Evolutionary conservation across 2,329 filamentous ascomycete species (phyloP), one percentile per base, ranked within the genome.

Genomic region (Phyllosticta citribraziliensis): DNA sequence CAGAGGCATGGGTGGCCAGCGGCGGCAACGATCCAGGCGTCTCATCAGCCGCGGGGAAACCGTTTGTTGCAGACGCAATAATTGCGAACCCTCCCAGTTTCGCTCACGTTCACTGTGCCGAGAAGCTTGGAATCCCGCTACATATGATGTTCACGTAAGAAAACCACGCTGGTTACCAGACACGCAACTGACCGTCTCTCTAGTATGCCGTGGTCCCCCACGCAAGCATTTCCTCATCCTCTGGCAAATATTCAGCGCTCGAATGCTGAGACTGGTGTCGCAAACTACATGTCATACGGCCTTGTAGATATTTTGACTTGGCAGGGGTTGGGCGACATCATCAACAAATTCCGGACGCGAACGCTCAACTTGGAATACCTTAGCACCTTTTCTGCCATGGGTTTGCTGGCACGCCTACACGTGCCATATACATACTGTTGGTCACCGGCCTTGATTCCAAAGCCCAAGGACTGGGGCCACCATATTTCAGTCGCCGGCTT

Each of bases 261-360:
- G 0, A 90, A 91, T 66, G 87, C 88, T 1, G 89, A 94, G 67
- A 80, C 84, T 5, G 83, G 83, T n/a, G 81, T 90, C 62, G 88
- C 89, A 0, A 96, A 94, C 67, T 93, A 89, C 69, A 80, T 95
- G 61, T 89, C 88, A 0, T 96, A 96, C 68, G 85, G 87, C 0
- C 78, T 96, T 20, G 88, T 96, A 2, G 91, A 96, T 66, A 89
- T 95, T 83, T 85, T 96, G 80, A 92, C 91, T 11, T 96, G 91
- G 91, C 91, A 96, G 74, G 91, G 91, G 0, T 76, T 96, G 3
- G 92, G 92, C 47, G 92, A 97, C 72, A 79, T 97, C 5, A 93
- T 97, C 70, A 97, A 97, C 70, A 82, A 86, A 11, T 97, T 96
- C 69, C 82, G 92, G 58, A 85, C 87, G 65, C 85, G 86, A 62